Evolutionary conservation across 164 flowering plant species (phyloP).

Genomic region (Vitis cinerea): DNA sequence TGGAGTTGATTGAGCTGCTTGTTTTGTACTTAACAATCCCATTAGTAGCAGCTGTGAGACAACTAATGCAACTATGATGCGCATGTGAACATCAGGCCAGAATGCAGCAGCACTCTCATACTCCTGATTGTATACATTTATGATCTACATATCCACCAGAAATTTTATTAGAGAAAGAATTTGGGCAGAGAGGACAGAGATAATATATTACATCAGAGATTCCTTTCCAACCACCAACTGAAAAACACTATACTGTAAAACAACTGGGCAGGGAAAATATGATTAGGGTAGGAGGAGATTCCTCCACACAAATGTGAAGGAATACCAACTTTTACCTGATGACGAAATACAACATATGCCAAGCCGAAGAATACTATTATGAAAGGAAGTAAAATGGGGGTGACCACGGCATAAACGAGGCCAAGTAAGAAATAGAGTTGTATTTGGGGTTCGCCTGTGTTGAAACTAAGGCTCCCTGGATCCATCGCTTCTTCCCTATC

Average conservation of each 20-base stretch:
- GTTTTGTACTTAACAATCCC: conserved; percentile 73
- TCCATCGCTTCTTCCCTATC: conserved; percentile 94
- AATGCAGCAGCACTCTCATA: conserved; percentile 86
- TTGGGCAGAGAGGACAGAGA: not conserved
- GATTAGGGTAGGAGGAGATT: too few species aligned
- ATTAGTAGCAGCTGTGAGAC: conserved; percentile 69
- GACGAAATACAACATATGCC: conserved; percentile 80
- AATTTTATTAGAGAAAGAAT: conserved; percentile 9
- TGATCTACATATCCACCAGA: conserved; percentile 40
- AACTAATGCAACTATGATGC: conserved; percentile 54
- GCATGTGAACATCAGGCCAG: conserved; percentile 88
- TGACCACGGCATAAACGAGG: conserved; percentile 80
- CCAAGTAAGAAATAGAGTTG: conserved; percentile 92
- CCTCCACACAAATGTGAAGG: too few species aligned
- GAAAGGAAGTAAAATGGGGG: conserved; percentile 84
- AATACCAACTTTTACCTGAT: conserved; percentile 59
- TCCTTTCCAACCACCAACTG: too few species aligned
- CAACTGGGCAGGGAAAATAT: too few species aligned
- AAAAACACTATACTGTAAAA: too few species aligned
- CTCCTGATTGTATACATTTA: conserved; percentile 83
- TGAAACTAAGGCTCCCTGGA: conserved; percentile 81
- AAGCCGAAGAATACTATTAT: conserved; percentile 76
- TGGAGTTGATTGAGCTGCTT: conserved; percentile 64
- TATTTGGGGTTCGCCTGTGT: conserved; percentile 79
- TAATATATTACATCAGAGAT: too few species aligned